A percentile compares a stretch with the other conserved stretches of the same genome.
Evolutionary conservation across 148 eudicot genomes (phyloP).

Genomic region (Heliamphora exappendiculata): DNA sequence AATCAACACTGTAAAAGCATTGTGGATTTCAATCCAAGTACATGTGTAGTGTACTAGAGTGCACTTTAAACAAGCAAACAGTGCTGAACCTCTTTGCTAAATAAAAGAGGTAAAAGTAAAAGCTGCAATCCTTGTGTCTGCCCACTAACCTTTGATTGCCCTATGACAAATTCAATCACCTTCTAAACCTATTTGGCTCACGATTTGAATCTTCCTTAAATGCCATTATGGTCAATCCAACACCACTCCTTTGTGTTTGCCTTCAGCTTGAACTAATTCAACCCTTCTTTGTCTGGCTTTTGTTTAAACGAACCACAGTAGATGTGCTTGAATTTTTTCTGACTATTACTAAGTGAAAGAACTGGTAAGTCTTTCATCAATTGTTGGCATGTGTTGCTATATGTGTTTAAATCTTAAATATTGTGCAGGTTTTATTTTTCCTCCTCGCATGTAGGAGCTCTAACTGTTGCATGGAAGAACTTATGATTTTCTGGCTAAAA

Average conservation of each 20-base stretch:
- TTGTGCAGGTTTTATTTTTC: background rate
- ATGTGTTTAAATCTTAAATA: background rate
- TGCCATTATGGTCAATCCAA: background rate
- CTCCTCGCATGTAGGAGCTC: background rate
- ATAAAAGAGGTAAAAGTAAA: background rate
- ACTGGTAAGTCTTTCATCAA: background rate
- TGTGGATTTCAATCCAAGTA: too few relatives aligned
- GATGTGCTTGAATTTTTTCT: background rate
- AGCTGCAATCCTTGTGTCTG: background rate
- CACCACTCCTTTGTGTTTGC: background rate
- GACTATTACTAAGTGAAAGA: background rate
- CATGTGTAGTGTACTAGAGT: too few relatives aligned
- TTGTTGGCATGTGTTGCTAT: background rate
- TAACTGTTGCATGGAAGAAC: background rate
- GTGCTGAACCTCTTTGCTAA: background rate
- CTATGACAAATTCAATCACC: too few relatives aligned
- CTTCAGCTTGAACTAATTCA: background rate
- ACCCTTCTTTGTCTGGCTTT: too few relatives aligned
- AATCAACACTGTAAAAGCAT: too few relatives aligned
- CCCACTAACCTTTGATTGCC: too few relatives aligned
- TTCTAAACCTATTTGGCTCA: too few relatives aligned
- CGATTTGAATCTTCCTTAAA: background rate
- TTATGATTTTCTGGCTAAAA: constrained; percentile 7
- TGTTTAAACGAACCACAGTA: too few relatives aligned
- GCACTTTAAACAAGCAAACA: too few relatives aligned